Conservation (phyloP, 768 basidiomycete genomes). For the Boletus pseudo-olivaceus region DNA sequence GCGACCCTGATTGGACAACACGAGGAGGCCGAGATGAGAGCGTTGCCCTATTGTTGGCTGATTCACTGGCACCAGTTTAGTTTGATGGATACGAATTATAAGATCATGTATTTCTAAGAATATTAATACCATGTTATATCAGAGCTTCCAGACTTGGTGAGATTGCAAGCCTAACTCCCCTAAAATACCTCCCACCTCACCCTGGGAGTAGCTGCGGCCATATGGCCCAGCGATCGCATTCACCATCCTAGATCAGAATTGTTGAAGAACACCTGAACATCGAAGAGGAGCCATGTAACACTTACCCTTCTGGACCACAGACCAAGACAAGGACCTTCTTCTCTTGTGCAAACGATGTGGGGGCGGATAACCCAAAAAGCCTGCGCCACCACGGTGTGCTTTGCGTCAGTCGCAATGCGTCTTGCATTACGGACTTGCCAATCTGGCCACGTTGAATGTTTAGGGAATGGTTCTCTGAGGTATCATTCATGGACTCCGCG, state of each 20-base stretch:
- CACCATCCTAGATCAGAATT: slow-evolving; percentile 57
- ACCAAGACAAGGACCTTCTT: slow-evolving; percentile 64
- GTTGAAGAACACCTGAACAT: neutral
- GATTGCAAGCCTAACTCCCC: slow-evolving; percentile 59
- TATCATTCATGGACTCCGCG: slow-evolving; percentile 45
- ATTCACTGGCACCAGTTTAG: neutral
- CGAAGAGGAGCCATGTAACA: slow-evolving; percentile 1
- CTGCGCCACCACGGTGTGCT: slow-evolving; percentile 30
- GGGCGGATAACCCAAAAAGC: slow-evolving; percentile 15
- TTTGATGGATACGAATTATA: neutral
- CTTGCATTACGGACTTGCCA: slow-evolving; percentile 44
- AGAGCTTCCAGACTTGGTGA: slow-evolving; percentile 70
- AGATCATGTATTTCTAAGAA: neutral
- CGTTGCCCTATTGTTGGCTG: too few species aligned
- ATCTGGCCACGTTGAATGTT: slow-evolving; percentile 52
- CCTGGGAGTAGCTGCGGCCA: slow-evolving; percentile 74
- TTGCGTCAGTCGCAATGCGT: slow-evolving; percentile 34
- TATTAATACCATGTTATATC: neutral
- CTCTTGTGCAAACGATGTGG: slow-evolving; percentile 12
- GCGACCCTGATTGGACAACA: neutral
- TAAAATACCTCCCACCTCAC: slow-evolving; percentile 62
- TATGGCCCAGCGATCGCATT: slow-evolving; percentile 70
- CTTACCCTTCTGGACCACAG: slow-evolving; percentile 83
- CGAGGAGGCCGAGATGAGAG: too few species aligned
- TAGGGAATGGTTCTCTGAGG: slow-evolving; percentile 13